These are phyloP conservation scores for Phaeoacremonium minimum DNA, from an alignment of 2,329 filamentous ascomycete genomes.

Conservation along the genomic window DNA sequence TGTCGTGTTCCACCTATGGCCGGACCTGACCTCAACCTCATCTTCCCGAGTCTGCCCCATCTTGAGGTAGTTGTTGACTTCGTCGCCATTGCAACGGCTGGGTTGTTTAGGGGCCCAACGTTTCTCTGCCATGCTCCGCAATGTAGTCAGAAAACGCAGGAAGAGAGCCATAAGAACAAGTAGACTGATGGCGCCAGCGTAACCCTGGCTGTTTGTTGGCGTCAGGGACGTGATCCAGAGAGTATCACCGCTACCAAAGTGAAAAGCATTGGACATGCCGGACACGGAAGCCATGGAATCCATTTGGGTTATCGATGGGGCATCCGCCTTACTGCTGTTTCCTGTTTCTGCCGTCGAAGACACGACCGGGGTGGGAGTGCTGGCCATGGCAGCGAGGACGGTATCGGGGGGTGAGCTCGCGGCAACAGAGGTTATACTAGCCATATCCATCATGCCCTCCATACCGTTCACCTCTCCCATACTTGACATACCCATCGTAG, in stretches of 20 bases:
- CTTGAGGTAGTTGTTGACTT: conserved; percentile 1
- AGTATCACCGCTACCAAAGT: conserved; percentile 1
- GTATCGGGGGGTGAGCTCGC: background rate
- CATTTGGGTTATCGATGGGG: conserved; percentile 1
- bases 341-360: background rate
- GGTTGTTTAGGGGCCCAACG: conserved; percentile 1
- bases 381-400: background rate
- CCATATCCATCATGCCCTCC: conserved; percentile 1
- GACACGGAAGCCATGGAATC: conserved; percentile 1
- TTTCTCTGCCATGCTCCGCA: conserved; percentile 1
- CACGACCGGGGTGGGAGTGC: background rate
- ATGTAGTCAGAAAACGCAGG: conserved; percentile 2
- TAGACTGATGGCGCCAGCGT: conserved; percentile 2
- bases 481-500: background rate
- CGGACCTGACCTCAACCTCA: background rate
- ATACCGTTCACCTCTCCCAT: conserved; percentile 1
- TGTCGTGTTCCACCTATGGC: conserved; percentile 2
- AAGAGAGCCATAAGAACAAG: conserved; percentile 1
- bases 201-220: conserved; percentile 3
- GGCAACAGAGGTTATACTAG: background rate
- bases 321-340: background rate
- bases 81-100: conserved; percentile 2
- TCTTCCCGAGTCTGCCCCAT: conserved; percentile 2
- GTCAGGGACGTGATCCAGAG: conserved; percentile 2
- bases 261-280: conserved; percentile 2